Conservation (phyloP, 352 stramenopile species). For the Pythium utonaiense region DNA sequence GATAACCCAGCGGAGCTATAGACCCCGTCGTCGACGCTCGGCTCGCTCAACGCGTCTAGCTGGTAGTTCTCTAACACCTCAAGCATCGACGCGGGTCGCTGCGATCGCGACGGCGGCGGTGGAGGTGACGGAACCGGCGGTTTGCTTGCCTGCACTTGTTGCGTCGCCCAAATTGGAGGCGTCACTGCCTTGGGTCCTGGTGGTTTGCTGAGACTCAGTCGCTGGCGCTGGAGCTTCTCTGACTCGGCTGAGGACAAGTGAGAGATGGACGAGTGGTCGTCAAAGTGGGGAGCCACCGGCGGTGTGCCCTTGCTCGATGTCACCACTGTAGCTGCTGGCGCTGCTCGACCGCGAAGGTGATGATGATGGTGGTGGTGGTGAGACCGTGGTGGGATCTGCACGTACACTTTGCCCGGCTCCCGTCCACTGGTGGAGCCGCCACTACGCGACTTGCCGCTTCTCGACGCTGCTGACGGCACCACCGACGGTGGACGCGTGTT, state of each 20-base stretch:
- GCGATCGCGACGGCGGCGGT: background rate
- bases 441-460: background rate
- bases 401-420: constrained; percentile 15
- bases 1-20: background rate
- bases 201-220: constrained; percentile 44
- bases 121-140: background rate
- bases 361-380: constrained; percentile 9
- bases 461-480: background rate
- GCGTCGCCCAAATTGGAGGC: constrained; percentile 7
- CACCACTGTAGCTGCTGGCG: background rate
- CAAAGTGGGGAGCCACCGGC: background rate
- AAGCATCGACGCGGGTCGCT: constrained; percentile 34
- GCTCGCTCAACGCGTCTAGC: constrained; percentile 23
- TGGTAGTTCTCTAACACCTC: constrained; percentile 66
- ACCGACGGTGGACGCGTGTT: constrained; percentile 8
- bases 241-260: constrained; percentile 65
- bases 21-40: background rate
- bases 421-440: constrained; percentile 1
- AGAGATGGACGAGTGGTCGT: constrained; percentile 57
- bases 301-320: background rate
- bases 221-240: constrained; percentile 63
- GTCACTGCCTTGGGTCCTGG: constrained; percentile 24
- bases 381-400: constrained; percentile 13
- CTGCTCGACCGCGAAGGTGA: constrained; percentile 2
- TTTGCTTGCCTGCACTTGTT: background rate